Evolutionary conservation across 2,329 filamentous ascomycete genomes (phyloP).

Genomic region (Penicillium vulpinum): DNA sequence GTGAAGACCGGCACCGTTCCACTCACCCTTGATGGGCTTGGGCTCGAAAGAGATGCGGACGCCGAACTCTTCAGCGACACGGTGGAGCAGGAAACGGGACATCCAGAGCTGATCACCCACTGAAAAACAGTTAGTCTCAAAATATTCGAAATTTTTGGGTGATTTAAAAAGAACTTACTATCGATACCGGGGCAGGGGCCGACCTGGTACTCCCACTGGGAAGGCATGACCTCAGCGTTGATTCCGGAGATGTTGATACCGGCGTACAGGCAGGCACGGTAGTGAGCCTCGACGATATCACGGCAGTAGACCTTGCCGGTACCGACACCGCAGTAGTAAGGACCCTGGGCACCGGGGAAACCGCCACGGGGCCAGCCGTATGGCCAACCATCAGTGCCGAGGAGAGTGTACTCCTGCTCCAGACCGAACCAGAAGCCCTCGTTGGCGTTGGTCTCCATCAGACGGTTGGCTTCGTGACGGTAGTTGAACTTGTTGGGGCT

Average conservation of each 20-base stretch:
- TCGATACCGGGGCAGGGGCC: conserved; percentile 85
- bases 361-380: conserved; percentile 89
- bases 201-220: conserved; percentile 98
- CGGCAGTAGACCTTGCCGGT: conserved; percentile 96
- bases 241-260: conserved; percentile 94
- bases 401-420: conserved; percentile 95
- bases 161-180: too few species aligned
- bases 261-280: conserved; percentile 85
- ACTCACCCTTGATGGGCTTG: conserved; percentile 93
- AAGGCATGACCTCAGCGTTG: conserved; percentile 98
- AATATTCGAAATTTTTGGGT: too few species aligned
- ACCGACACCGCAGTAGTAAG: conserved; percentile 98
- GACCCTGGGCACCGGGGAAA: conserved; percentile 88
- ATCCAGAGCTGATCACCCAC: conserved; percentile 98
- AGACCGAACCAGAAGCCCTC: conserved; percentile 96
- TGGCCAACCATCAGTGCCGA: conserved; percentile 81
- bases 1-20: conserved; percentile 95
- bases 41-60: conserved; percentile 93
- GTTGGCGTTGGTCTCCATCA: conserved; percentile 82
- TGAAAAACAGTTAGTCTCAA: conserved; percentile 38
- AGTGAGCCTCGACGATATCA: conserved; percentile 95
- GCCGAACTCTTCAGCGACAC: conserved; percentile 94
- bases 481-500: conserved; percentile 98
- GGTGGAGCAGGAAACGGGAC: conserved; percentile 82
- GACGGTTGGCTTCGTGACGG: conserved; percentile 84